Base-by-base conservation (phyloP, 805 yeast genomes). In the Metschnikowia amazonensis region DNA sequence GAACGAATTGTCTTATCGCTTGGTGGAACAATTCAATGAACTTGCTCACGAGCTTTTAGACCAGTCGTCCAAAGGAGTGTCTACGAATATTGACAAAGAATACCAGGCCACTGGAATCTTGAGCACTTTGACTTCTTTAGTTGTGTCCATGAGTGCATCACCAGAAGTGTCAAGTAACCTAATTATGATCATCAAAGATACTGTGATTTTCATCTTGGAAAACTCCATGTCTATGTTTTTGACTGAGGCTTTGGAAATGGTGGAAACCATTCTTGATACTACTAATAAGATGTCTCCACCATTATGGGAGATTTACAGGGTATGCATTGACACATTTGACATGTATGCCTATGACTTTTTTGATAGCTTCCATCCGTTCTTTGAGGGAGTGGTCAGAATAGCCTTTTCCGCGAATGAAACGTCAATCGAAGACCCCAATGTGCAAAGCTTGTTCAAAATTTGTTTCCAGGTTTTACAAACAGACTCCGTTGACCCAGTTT, bases 1-100 rank as follows among this genome's bases (percentile, higher is more conserved):
- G 7, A 43, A 43, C 20, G 70, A 72, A 53, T 69, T 59, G 66
- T 77, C 84, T 24, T 60, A 61, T 3, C 77, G 81, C 59, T 67
- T 85, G 55, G 82, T 83, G 13, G 80, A 80, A 41, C 97, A 92
- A 60, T 88, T 90, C 65, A 54, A 86, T 58, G 73, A 76, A 52
- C 62, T 88, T 23, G 85, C 90, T 2, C 67, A 72, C 39, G 97
- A 90, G 42, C 64, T 69, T 59, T 53, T 58, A 35, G 63, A 60
- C 29, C 53, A 46, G 38, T 55, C 70, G n/a, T 38, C 50, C 4
- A 42, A 27, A 11, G 48, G 47, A 11, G 36, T 42, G 17, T 36
- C 42, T n/a, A 23, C 43, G 17, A 56, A 55, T 46, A 50, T 60
- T 23, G 73, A 70, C 49, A 70, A 70, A 55, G 75, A 72, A 52